Evolutionary conservation across 2,329 filamentous ascomycete species (phyloP).

Genomic region (Aspergillus sp.): DNA sequence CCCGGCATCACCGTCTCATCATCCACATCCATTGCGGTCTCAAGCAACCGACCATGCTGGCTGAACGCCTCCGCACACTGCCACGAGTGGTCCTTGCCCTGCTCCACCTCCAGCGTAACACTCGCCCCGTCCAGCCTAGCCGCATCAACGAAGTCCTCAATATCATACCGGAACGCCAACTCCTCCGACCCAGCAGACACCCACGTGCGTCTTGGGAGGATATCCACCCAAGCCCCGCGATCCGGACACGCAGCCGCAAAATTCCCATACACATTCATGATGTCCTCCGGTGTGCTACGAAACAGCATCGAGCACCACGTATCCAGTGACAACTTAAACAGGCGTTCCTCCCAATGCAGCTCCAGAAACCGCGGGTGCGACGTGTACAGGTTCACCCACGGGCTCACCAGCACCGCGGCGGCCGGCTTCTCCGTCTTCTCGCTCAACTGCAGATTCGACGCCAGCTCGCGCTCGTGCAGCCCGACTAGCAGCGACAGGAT

Average conservation of each 20-base stretch:
- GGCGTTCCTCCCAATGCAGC: constrained; percentile 14
- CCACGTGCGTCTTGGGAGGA: constrained; percentile 13
- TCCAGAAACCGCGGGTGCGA: constrained; percentile 8
- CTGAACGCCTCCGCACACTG: constrained; percentile 15
- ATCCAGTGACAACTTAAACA: constrained; percentile 14
- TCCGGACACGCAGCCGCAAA: constrained; percentile 5
- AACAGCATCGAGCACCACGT: constrained; percentile 8
- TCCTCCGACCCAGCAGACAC: constrained; percentile 15
- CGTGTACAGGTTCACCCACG: constrained; percentile 15
- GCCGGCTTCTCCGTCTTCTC: neutral
- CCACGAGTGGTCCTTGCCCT: constrained; percentile 14
- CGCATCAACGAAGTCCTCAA: constrained; percentile 11
- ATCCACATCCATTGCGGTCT: constrained; percentile 1
- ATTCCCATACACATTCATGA: constrained; percentile 8
- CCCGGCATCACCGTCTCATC: neutral
- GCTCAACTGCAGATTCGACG: neutral
- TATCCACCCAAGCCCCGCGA: constrained; percentile 13
- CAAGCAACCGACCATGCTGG: constrained; percentile 11
- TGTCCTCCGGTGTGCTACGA: neutral
- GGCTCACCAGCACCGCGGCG: constrained; percentile 12
- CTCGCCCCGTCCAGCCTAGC: constrained; percentile 6
- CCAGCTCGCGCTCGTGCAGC: neutral
- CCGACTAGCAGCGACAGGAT: constrained; percentile 8
- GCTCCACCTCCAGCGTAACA: constrained; percentile 4
- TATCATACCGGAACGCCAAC: constrained; percentile 15